Evolutionary conservation across 2,329 filamentous ascomycete species (phyloP), one percentile per base, ranked within the genome.

Genomic region (Aureobasidium sp.): DNA sequence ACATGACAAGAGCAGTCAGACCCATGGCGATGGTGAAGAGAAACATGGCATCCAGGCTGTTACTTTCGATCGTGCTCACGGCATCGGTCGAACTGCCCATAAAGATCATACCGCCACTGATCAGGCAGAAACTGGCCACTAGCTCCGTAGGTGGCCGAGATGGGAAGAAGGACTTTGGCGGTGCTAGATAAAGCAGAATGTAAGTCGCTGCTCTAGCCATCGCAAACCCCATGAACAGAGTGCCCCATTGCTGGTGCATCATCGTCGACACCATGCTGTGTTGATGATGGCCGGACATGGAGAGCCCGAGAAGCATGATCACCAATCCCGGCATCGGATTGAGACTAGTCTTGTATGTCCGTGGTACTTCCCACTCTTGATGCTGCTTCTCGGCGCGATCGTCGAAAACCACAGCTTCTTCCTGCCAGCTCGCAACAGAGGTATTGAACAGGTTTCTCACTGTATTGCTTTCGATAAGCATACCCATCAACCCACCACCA

Each of bases 271-370:
- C 81, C 86, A 90, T 89, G 61, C 85, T 88, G 29, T 79, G 74
- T 71, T 95, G 91, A 60, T 91, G 89, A 74, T 96, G 92, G 27
- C 89, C 91, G 70, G 88, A 88, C 91, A 96, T 96, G 88, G 96
- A 93, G 71, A 91, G 83, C 30, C 92, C 92, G 1, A 96, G 79
- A 0, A 96, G 79, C 58, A 96, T 78, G 65, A 96, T 91, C 58
- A 96, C 83, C 5, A 96, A 79, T 0, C 86, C 89, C 0, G 92
- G 92, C 66, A 96, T 83, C 1, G 91, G 91, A 72, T 96, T 96
- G 71, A 93, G 80, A 0, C 91, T 90, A 66, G 90, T 84, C 16
- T 79, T 76, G 72, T 94, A 92, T 10, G 84, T 82, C 59, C 79
- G 81, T 0, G 89, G 90, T 11, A 79, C 71, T 48, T 80, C 75